These are phyloP conservation scores for Chrysopogon serrulatus DNA, from an alignment of 176 grass and related monocot genomes.

Conservation along the genomic window DNA sequence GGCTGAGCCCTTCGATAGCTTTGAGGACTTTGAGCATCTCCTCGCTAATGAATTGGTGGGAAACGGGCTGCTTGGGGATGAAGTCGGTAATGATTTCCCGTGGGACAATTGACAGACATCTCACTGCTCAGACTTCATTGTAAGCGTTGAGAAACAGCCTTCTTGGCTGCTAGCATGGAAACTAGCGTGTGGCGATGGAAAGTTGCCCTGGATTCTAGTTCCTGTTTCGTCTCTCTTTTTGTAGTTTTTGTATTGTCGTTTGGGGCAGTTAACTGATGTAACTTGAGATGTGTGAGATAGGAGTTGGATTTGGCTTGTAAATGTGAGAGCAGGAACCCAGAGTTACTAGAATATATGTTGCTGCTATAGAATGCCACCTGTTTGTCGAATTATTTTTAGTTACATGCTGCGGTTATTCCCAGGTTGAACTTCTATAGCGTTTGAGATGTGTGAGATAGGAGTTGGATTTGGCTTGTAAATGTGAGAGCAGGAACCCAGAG, in stretches of 20 bases:
- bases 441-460: not conserved
- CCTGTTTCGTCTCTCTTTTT: not conserved
- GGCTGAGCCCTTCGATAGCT: slow-evolving; percentile 49
- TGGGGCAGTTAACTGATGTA: slow-evolving; percentile 18
- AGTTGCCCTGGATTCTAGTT: slow-evolving; percentile 9
- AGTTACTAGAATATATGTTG: not conserved
- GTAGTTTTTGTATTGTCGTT: not conserved
- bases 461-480: slow-evolving; percentile 1
- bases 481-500: not conserved
- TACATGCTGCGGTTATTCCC: not conserved
- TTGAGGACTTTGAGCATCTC: slow-evolving; percentile 49
- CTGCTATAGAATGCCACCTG: not conserved
- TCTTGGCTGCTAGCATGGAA: not conserved
- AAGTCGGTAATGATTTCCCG: slow-evolving; percentile 22
- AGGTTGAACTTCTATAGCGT: too few species aligned
- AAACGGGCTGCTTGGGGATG: slow-evolving; percentile 55
- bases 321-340: not conserved
- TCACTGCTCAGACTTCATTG: not conserved
- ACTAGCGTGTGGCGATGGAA: not conserved
- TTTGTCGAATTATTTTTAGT: not conserved
- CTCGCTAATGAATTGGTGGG: slow-evolving; percentile 47
- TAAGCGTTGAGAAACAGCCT: not conserved
- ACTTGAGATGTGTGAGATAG: not conserved
- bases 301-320: slow-evolving; percentile 4
- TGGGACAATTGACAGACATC: slow-evolving; percentile 37